These are phyloP conservation scores for Epithemia pelagica DNA, from an alignment of 108 stramenopile genomes.

Conservation along the genomic window DNA sequence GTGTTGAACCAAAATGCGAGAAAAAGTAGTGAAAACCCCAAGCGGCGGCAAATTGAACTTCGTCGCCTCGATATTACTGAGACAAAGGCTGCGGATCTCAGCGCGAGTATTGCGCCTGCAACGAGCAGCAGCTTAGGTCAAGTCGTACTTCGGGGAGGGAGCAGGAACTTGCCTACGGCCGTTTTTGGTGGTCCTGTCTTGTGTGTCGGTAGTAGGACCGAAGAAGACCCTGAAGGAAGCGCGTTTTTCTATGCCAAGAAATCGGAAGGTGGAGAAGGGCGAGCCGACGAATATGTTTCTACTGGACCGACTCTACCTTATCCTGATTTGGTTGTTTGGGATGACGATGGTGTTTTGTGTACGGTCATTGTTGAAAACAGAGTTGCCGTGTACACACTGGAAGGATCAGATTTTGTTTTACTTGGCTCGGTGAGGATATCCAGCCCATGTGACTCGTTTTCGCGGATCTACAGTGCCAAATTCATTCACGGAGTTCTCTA, in stretches of 20 bases:
- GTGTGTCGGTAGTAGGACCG: conserved; percentile 50
- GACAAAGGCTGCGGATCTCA: conserved; percentile 47
- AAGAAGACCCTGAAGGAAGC: conserved; percentile 38
- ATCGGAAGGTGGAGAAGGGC: conserved; percentile 37
- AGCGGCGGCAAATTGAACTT: too few species aligned
- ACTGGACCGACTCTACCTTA: conserved; percentile 71
- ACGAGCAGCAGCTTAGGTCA: conserved; percentile 51
- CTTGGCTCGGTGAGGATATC: conserved; percentile 48
- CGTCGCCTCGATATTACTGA: too few species aligned
- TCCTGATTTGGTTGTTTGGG: conserved; percentile 75
- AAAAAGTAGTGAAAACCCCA: too few species aligned
- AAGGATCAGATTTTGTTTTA: conserved; percentile 52
- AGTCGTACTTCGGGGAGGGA: conserved; percentile 58
- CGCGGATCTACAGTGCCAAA: conserved; percentile 43
- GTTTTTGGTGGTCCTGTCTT: conserved; percentile 79
- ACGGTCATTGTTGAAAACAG: conserved; percentile 50
- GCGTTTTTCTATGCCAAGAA: conserved; percentile 73
- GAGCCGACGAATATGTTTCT: conserved; percentile 43
- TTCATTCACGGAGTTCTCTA: conserved; percentile 76
- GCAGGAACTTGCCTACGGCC: conserved; percentile 51
- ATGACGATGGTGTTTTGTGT: conserved; percentile 70
- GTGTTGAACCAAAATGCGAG: too few species aligned
- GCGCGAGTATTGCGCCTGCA: conserved; percentile 40
- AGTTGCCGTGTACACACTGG: conserved; percentile 65
- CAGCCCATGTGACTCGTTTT: conserved; percentile 22